A percentile compares a stretch with the other conserved stretches of the same genome.
phyloP scores from a whole-genome alignment of 2,329 filamentous ascomycete genomes.

The Trichoderma brevicompactum region DNA sequence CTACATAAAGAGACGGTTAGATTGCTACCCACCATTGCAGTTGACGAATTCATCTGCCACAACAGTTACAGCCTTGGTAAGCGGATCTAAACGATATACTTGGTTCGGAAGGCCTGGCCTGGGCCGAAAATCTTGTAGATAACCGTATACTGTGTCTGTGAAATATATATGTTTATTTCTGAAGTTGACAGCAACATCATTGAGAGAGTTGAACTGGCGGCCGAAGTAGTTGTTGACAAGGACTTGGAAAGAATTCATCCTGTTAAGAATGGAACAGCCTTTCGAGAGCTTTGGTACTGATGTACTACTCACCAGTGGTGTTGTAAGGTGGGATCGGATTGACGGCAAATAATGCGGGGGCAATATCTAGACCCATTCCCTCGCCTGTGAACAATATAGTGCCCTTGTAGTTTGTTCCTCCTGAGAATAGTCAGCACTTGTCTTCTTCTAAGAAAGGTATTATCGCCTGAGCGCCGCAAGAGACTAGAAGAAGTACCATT shows the following conservation, averaged over 20 bases:
- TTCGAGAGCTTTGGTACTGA: background rate
- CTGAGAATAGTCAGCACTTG: slow-evolving; percentile 36
- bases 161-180: slow-evolving; percentile 65
- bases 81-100: slow-evolving; percentile 60
- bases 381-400: slow-evolving; percentile 56
- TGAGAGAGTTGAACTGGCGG: slow-evolving; percentile 53
- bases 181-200: slow-evolving; percentile 57
- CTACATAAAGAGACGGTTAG: background rate
- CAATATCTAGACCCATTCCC: slow-evolving; percentile 49
- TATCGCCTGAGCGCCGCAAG: background rate
- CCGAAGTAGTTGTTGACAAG: slow-evolving; percentile 49
- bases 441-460: background rate
- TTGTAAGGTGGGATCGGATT: slow-evolving; percentile 32
- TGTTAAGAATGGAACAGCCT: background rate
- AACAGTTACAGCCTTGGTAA: slow-evolving; percentile 55
- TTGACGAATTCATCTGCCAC: slow-evolving; percentile 60
- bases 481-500: slow-evolving; percentile 46
- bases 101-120: slow-evolving; percentile 59
- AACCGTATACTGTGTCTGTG: slow-evolving; percentile 65
- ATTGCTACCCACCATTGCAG: slow-evolving; percentile 25
- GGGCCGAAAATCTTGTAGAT: slow-evolving; percentile 61
- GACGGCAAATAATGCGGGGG: slow-evolving; percentile 36
- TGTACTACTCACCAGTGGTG: slow-evolving; percentile 13
- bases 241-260: background rate
- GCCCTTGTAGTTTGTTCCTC: slow-evolving; percentile 55